Base-by-base conservation (phyloP, 2,329 filamentous ascomycete species). In the Capronia epimyces region DNA sequence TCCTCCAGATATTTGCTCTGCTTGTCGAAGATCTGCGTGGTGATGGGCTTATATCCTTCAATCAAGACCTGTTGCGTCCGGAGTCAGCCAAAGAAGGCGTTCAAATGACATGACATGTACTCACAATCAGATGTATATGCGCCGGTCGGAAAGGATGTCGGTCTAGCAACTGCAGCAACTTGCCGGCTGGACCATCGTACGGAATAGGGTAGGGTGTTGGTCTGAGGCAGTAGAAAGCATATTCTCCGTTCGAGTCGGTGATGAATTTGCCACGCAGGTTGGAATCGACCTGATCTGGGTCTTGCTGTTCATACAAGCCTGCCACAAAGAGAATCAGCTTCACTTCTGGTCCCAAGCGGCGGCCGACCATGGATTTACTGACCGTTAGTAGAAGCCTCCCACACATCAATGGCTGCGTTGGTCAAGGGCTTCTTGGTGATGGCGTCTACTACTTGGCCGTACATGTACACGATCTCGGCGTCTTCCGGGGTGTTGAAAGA, bases 361-460 rank as follows among this genome's bases (percentile, higher is more conserved):
- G 5, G 24, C 24, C 10, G 5, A 10, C 24, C 32, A n/a, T 6
- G 16, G 36, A 39, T 5, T 3, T 20, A 75, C 49, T 72, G 53
- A 10, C 78, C 78, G 62, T 91, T 90, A 25, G 87, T 85, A 0
- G 81, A 85, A 0, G 86, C 85, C 64, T 90, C 83, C 87, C 87
- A 93, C 46, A 90, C 77, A 63, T 91, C 87, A 29, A 93, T 75
- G 18, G 80, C 75, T 1, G 85, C 85, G 52, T 75, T 75, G 15
- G 77, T 73, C 39, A 91, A 73, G 0, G 84, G 83, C 66, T 80
- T 71, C 46, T 82, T 81, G 0, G 83, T 87, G 25, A 63, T 66
- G 43, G 78, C 79, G 64, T 79, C 73, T 20, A 77, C 65, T 1
- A 84, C 76, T 2, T 63, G 72, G 43, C 87, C 85, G 58, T 87